A percentile compares a stretch with the other conserved stretches of the same genome.
Conservation (phyloP, 768 basidiomycete genomes). For the Serendipita sp. region DNA sequence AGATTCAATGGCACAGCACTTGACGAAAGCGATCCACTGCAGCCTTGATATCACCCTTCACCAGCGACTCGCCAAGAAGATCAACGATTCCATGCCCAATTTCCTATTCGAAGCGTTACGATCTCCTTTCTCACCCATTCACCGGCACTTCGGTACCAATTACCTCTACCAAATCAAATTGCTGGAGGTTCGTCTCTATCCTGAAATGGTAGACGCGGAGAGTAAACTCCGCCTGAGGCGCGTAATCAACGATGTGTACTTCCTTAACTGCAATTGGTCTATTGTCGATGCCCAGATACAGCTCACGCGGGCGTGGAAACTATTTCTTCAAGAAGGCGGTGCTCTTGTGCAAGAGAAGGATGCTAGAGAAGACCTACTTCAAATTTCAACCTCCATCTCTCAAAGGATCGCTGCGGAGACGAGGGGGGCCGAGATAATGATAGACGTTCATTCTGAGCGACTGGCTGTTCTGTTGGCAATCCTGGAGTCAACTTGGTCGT, state of each 20-base stretch:
- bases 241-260: slow-evolving; percentile 17
- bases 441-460: slow-evolving; percentile 59
- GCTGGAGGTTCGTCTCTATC: slow-evolving; percentile 44
- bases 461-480: slow-evolving; percentile 58
- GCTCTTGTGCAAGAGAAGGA: slow-evolving; percentile 48
- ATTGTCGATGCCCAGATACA: slow-evolving; percentile 62
- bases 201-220: slow-evolving; percentile 10
- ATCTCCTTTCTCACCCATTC: slow-evolving; percentile 39
- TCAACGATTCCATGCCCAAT: slow-evolving; percentile 38
- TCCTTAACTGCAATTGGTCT: slow-evolving; percentile 79
- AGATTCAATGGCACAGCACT: slow-evolving; percentile 30
- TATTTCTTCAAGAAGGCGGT: slow-evolving; percentile 44
- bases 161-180: slow-evolving; percentile 56
- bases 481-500: slow-evolving; percentile 67
- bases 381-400: slow-evolving; percentile 47
- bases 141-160: slow-evolving; percentile 65
- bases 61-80: slow-evolving; percentile 35
- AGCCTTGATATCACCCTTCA: slow-evolving; percentile 61
- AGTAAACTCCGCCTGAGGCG: slow-evolving; percentile 13
- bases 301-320: slow-evolving; percentile 64
- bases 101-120: slow-evolving; percentile 51
- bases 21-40: slow-evolving; percentile 52
- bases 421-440: slow-evolving; percentile 71
- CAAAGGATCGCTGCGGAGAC: slow-evolving; percentile 49
- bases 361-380: slow-evolving; percentile 36